Conservation (phyloP, 108 stramenopile genomes). For the Phaeodactylum tricornutum region DNA sequence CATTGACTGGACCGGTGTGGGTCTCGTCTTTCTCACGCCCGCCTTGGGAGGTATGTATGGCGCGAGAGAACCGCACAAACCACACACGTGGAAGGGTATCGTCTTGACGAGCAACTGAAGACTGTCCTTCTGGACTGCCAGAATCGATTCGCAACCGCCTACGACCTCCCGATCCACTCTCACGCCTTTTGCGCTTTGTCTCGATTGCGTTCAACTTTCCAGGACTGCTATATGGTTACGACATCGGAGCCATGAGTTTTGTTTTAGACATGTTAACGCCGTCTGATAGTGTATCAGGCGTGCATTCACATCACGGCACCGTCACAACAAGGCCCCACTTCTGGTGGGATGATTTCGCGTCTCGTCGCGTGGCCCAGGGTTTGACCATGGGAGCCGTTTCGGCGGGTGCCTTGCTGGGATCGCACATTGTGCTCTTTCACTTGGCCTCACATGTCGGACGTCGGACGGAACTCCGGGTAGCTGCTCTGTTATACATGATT, state of each 20-base stretch:
- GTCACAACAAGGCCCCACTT: not conserved
- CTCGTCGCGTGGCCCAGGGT: slow-evolving; percentile 13
- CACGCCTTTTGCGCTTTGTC: slow-evolving; percentile 5
- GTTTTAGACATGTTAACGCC: slow-evolving; percentile 5
- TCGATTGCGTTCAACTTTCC: slow-evolving; percentile 17
- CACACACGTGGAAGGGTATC: not conserved
- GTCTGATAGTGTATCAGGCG: not conserved
- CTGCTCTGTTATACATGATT: slow-evolving; percentile 39
- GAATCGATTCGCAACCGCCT: not conserved
- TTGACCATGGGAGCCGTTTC: slow-evolving; percentile 14
- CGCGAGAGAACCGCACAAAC: not conserved
- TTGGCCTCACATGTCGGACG: slow-evolving; percentile 38
- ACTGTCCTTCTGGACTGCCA: not conserved
- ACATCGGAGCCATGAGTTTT: slow-evolving; percentile 33
- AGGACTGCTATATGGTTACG: slow-evolving; percentile 20
- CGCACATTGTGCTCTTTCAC: slow-evolving; percentile 22
- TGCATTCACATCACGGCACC: not conserved
- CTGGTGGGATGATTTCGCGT: slow-evolving; percentile 23
- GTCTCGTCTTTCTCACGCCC: slow-evolving; percentile 28
- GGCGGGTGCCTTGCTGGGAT: slow-evolving; percentile 28
- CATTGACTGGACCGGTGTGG: slow-evolving; percentile 21
- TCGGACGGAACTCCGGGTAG: slow-evolving; percentile 52
- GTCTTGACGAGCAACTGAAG: not conserved
- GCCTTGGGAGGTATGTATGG: slow-evolving; percentile 10
- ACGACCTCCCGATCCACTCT: not conserved